Base-by-base conservation (phyloP, 306 rosid genomes). In the Glycyrrhiza uralensis region DNA sequence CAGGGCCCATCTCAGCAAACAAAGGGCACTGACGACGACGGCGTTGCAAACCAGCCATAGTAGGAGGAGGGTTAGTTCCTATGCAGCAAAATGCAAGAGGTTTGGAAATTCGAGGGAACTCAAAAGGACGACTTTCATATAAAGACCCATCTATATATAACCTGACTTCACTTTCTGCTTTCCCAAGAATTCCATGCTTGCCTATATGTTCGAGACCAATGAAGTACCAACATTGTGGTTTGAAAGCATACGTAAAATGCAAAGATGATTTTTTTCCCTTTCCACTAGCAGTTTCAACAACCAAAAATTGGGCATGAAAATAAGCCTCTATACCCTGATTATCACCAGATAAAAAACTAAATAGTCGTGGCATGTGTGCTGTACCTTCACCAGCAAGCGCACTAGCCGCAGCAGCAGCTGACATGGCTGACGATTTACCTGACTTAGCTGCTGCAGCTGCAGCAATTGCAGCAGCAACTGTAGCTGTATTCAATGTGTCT, bases 331-430 rank as follows among this genome's bases (percentile, higher is more conserved):
- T 64, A 56, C 99, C 99, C 85, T 91, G 99, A 85, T 91, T 94
- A 84, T 94, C 99, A 83, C 91, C 86, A 51, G 99, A 82, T 74
- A 94, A 82, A 87, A 94, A 94, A 81, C 99, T 94, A 74, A 94
- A 94, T 23, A 94, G 81, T 6, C 99, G 90, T 5, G 99, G 99
- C 99, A 94, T 94, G 85, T 94, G 97, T 7, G 92, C 93, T 66
- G 99, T 91, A 77, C 99, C 99, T 86, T 94, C 99, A 76, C 99
- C 99, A 70, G 97, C 99, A 71, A 94, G 97, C 29, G 96, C 99
- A 82, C 99, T 91, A 77, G 99, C 99, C 38, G 99, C 99, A 10
- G 99, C 99, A 73, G 99, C 99, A 77, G 99, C 99, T 32, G 99
- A 91, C 99, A 94, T 88, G 74, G 99, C 97, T 47, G 99, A 94